These are phyloP conservation scores for Colletotrichum nymphaeae DNA, from an alignment of 2,329 filamentous ascomycete species.

Conservation along the genomic window DNA sequence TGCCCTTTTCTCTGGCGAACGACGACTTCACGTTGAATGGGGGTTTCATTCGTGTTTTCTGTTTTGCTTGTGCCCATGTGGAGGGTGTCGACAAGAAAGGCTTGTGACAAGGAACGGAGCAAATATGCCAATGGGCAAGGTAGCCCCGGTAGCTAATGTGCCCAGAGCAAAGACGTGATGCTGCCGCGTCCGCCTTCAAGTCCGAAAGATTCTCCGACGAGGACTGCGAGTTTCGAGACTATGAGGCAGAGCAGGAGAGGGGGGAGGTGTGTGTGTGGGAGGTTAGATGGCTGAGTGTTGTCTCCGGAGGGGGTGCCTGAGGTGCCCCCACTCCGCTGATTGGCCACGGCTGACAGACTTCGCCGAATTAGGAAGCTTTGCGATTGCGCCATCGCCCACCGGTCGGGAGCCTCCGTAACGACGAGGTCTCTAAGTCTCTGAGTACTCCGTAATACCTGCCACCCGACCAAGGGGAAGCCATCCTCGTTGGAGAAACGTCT, in stretches of 20 bases:
- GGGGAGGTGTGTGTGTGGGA: too few relatives aligned
- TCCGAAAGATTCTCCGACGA: constrained; percentile 32
- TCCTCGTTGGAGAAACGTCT: constrained; percentile 17
- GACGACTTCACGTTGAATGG: neutral
- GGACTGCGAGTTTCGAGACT: neutral
- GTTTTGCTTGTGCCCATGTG: neutral
- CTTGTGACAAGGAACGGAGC: neutral
- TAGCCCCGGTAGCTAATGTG: constrained; percentile 14
- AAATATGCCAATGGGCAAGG: constrained; percentile 17
- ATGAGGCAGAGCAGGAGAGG: too few relatives aligned
- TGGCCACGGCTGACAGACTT: constrained; percentile 26
- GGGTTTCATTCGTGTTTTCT: neutral
- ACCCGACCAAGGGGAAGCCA: neutral
- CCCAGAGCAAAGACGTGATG: neutral
- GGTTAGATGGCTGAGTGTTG: neutral
- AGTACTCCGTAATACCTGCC: too few relatives aligned
- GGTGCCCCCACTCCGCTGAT: constrained; percentile 19
- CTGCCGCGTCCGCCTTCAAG: neutral
- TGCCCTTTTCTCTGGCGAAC: neutral
- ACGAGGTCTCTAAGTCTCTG: neutral
- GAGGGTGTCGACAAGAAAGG: constrained; percentile 5
- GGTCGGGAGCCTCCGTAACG: constrained; percentile 26
- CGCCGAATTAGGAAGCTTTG: constrained; percentile 36
- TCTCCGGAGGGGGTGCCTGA: constrained; percentile 5
- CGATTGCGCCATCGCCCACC: constrained; percentile 36